Percentiles rank a stretch among this genome's conserved stretches.
These are phyloP conservation scores for Flueggea neowawraea DNA, from an alignment of 441 rosid genomes.

Conservation along the genomic window DNA sequence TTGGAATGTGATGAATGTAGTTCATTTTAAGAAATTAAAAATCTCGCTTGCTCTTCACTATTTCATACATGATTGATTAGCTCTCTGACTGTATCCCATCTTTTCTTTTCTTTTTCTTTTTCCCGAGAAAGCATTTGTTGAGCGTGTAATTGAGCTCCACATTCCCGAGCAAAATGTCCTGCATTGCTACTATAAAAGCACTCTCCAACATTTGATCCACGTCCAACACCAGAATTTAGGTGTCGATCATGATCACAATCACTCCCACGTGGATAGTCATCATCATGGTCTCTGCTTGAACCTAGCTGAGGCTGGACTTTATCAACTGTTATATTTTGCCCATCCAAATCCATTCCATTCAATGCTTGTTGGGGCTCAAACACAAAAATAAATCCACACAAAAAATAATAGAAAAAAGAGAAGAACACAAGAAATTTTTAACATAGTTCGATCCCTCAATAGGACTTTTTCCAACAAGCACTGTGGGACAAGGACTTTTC, in stretches of 20 bases:
- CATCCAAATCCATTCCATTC: conserved; percentile 96
- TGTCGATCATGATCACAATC: conserved; percentile 35
- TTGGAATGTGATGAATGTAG: too few relatives aligned
- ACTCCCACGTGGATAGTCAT: conserved; percentile 54
- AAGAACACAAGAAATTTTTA: too few relatives aligned
- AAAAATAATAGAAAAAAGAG: too few relatives aligned
- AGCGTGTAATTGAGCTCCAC: conserved; percentile 86
- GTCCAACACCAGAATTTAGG: conserved; percentile 59
- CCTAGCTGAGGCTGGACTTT: conserved; percentile 91
- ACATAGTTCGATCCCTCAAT: too few relatives aligned
- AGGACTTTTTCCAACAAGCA: too few relatives aligned
- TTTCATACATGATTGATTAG: background rate
- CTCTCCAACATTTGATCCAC: conserved; percentile 69
- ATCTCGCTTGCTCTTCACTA: too few relatives aligned
- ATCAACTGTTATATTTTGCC: conserved; percentile 86
- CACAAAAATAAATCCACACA: too few relatives aligned
- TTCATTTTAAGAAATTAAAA: too few relatives aligned
- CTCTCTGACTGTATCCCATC: background rate
- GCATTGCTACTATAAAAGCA: conserved; percentile 94
- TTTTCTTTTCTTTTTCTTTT: conserved; percentile 27
- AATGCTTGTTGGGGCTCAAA: too few relatives aligned
- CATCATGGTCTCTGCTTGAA: conserved; percentile 72
- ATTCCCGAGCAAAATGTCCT: conserved; percentile 94
- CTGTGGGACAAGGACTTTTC: too few relatives aligned
- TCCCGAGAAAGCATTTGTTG: conserved; percentile 90